A percentile compares a stretch with the other conserved stretches of the same genome.
phyloP scores from a whole-genome alignment of 1,284 basidiomycete genomes.

The Leccinum solheimii region DNA sequence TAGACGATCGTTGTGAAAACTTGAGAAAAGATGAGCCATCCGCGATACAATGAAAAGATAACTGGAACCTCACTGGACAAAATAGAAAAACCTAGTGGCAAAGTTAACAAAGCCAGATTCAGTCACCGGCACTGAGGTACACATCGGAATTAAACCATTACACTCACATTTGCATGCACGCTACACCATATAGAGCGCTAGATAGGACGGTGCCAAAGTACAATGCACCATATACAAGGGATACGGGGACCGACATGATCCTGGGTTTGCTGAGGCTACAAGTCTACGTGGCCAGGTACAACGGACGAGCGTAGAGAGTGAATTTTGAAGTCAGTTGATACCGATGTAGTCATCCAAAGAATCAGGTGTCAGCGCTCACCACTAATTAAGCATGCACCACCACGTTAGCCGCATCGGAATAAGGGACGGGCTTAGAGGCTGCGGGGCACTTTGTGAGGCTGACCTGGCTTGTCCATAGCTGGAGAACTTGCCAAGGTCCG shows the following conservation, averaged over 20 bases:
- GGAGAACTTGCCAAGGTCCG: no score
- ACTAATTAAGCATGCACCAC: neutral
- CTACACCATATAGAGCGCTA: constrained; percentile 12
- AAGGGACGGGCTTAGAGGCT: neutral
- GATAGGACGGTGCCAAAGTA: constrained; percentile 7
- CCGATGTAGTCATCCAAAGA: neutral
- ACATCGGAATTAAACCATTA: neutral
- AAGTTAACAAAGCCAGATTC: neutral
- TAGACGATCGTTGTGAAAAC: constrained; percentile 11
- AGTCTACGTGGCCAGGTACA: neutral
- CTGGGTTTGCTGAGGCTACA: neutral
- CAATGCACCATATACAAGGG: neutral
- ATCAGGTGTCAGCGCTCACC: neutral
- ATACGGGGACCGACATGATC: neutral
- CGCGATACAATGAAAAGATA: neutral
- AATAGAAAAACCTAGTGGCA: neutral
- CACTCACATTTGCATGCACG: constrained; percentile 21
- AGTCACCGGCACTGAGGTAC: neutral
- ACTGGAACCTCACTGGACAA: constrained; percentile 1
- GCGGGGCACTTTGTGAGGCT: neutral
- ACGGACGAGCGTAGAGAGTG: neutral
- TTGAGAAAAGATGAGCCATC: neutral
- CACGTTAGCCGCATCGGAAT: neutral
- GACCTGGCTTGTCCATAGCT: neutral
- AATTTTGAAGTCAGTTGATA: neutral